Conservation (phyloP, 768 basidiomycete genomes). For the Cystobasidium onofrii region DNA sequence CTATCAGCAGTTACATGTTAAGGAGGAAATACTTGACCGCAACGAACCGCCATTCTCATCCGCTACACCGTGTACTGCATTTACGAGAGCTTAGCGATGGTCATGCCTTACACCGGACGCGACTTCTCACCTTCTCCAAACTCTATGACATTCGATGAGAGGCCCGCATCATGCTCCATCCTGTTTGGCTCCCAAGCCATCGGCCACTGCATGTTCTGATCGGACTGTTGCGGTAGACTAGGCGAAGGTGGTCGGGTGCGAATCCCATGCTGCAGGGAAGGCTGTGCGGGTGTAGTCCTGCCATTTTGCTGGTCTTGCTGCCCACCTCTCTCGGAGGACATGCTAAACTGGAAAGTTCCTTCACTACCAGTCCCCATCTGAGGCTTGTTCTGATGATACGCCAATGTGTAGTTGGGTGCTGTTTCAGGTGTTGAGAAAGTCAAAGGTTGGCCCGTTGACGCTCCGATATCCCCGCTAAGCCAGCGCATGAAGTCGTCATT, state of each 20-base stretch:
- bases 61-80: too few species aligned
- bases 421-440: background rate
- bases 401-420: background rate
- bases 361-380: background rate
- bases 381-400: background rate
- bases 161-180: background rate
- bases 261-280: background rate
- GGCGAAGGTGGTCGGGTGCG: background rate
- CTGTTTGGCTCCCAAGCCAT: slow-evolving; percentile 5
- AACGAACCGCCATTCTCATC: background rate
- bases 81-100: background rate
- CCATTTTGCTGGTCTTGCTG: background rate
- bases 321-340: background rate
- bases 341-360: background rate
- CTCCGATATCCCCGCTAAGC: background rate
- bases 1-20: too few species aligned
- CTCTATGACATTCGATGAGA: background rate
- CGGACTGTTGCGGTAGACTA: background rate
- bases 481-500: slow-evolving; percentile 8
- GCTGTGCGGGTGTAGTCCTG: background rate
- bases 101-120: too few species aligned
- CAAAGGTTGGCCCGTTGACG: background rate
- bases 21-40: too few species aligned
- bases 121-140: slow-evolving; percentile 3
- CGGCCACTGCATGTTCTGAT: background rate